These are phyloP conservation scores for Peltaster fructicola DNA, from an alignment of 2,329 filamentous ascomycete species.

Conservation along the genomic window DNA sequence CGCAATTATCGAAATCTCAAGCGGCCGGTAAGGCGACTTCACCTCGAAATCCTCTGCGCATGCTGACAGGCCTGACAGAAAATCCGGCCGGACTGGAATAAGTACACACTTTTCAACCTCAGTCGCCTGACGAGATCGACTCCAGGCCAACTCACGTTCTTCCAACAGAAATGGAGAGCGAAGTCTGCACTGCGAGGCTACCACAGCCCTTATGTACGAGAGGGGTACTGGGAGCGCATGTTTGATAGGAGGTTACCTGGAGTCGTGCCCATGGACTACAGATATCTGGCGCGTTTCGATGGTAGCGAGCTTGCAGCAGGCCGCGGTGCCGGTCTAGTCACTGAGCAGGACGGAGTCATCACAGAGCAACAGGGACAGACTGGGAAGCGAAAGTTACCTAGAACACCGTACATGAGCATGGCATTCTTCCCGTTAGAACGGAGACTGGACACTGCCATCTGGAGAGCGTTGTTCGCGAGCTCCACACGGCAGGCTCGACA, in stretches of 20 bases:
- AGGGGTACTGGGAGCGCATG: conserved; percentile 87
- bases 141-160: conserved; percentile 49
- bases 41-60: no score
- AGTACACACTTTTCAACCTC: conserved; percentile 91
- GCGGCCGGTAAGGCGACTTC: no score
- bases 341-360: conserved; percentile 4
- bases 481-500: conserved; percentile 85
- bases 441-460: conserved; percentile 84
- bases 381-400: conserved; percentile 15
- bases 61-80: conserved; percentile 44
- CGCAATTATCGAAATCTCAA: no score
- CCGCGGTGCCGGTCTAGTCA: conserved; percentile 51
- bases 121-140: conserved; percentile 33
- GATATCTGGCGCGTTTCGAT: conserved; percentile 62
- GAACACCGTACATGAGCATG: conserved; percentile 92
- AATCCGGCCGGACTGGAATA: conserved; percentile 92
- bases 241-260: conserved; percentile 67
- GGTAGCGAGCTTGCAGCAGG: conserved; percentile 71
- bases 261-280: conserved; percentile 69
- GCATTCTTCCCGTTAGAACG: conserved; percentile 81
- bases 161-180: conserved; percentile 94
- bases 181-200: conserved; percentile 73
- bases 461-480: conserved; percentile 83
- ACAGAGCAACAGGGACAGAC: conserved; percentile 8
- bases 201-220: conserved; percentile 85